Conservation (phyloP, 139 green algal genomes). For the Marvania coccoides region DNA sequence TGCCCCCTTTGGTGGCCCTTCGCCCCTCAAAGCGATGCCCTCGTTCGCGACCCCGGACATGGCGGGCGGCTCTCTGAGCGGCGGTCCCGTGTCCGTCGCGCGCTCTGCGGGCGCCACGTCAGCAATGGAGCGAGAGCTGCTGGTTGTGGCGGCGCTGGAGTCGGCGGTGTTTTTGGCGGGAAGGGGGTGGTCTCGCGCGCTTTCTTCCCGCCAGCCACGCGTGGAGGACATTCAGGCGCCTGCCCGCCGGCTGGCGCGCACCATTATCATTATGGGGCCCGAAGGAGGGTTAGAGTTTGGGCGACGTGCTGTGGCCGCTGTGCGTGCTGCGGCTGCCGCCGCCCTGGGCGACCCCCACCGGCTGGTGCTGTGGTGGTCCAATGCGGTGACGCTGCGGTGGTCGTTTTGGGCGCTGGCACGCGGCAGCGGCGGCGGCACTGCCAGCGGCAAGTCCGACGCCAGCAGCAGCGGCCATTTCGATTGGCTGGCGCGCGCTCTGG, state of each 20-base stretch:
- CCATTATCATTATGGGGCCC: slow-evolving; percentile 54
- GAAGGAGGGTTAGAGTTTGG: slow-evolving; percentile 54
- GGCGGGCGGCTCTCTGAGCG: too few species aligned
- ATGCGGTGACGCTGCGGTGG: slow-evolving; percentile 44
- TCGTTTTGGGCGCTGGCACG: slow-evolving; percentile 42
- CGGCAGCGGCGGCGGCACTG: not conserved
- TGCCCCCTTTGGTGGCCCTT: too few species aligned
- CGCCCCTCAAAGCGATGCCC: too few species aligned
- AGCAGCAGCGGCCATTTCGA: not conserved
- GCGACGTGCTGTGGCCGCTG: slow-evolving; percentile 36
- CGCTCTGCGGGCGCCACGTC: too few species aligned
- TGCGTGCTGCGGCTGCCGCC: slow-evolving; percentile 20
- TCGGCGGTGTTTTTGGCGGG: not conserved
- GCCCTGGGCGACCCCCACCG: slow-evolving; percentile 24
- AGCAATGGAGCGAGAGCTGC: not conserved
- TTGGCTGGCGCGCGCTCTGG: not conserved
- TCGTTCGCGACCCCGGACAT: too few species aligned
- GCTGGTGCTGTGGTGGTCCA: slow-evolving; percentile 44
- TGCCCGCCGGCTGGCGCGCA: slow-evolving; percentile 62
- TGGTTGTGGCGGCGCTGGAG: not conserved
- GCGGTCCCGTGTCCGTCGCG: too few species aligned
- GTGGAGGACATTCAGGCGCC: slow-evolving; percentile 43
- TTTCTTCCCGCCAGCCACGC: not conserved
- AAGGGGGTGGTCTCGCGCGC: not conserved
- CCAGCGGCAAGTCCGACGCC: not conserved